A percentile compares a stretch with the other conserved stretches of the same genome.
phyloP scores from a whole-genome alignment of 2,329 filamentous ascomycete species.

The Fusarium mangiferae region DNA sequence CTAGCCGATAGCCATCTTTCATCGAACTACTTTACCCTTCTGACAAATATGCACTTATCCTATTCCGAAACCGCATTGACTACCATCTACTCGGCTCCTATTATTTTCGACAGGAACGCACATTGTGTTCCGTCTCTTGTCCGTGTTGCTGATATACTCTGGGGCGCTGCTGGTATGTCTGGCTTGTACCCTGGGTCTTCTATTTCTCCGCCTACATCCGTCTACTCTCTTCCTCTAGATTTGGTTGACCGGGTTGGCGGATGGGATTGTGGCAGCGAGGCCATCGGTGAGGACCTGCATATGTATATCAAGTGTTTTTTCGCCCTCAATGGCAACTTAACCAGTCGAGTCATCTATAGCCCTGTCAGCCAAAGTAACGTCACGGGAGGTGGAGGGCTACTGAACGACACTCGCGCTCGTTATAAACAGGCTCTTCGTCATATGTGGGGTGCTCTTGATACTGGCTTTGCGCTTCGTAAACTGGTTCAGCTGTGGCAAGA shows the following conservation, averaged over 20 bases:
- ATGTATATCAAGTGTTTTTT: conserved; percentile 86
- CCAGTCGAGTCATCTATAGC: conserved; percentile 70
- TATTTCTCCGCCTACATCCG: conserved; percentile 77
- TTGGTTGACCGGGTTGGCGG: conserved; percentile 76
- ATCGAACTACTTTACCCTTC: conserved; percentile 72
- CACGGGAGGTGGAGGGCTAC: conserved; percentile 65
- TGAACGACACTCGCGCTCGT: conserved; percentile 69
- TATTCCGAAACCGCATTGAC: conserved; percentile 69
- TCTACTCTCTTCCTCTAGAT: conserved; percentile 75
- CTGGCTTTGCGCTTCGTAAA: conserved; percentile 71
- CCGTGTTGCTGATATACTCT: conserved; percentile 77
- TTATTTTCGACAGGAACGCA: conserved; percentile 80
- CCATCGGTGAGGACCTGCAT: conserved; percentile 80
- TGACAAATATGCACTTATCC: conserved; percentile 70
- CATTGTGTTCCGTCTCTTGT: conserved; percentile 74
- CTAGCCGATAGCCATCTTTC: conserved; percentile 77
- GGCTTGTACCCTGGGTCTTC: conserved; percentile 72
- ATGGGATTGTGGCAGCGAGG: conserved; percentile 76
- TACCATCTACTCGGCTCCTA: conserved; percentile 75
- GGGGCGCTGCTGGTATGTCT: conserved; percentile 76
- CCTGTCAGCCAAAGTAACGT: conserved; percentile 80
- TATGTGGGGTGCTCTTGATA: conserved; percentile 80
- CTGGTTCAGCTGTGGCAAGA: conserved; percentile 67
- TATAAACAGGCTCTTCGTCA: conserved; percentile 79
- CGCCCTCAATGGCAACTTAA: conserved; percentile 75